Percentiles rank a stretch among this genome's conserved stretches.
phyloP scores from a whole-genome alignment of 2,329 filamentous ascomycete species.

The Nemania bipapillata region DNA sequence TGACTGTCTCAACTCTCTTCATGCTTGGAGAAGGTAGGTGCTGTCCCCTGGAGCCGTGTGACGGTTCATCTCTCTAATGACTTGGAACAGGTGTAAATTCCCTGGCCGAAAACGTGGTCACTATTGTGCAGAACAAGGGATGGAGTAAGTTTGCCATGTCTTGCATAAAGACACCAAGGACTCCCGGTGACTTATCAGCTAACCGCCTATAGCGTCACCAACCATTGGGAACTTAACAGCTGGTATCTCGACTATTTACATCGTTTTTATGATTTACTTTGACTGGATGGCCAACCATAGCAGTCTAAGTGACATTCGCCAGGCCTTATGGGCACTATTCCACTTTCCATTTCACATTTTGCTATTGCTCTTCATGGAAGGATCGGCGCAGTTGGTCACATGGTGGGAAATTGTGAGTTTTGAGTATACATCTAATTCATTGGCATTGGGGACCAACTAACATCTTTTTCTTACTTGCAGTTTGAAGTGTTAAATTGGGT shows the following conservation, averaged over 20 bases:
- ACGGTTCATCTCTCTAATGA: background rate
- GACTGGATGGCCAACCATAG: conserved; percentile 72
- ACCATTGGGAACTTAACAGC: conserved; percentile 56
- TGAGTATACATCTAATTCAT: background rate
- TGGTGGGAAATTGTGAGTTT: conserved; percentile 53
- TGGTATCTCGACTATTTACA: conserved; percentile 54
- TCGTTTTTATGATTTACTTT: conserved; percentile 61
- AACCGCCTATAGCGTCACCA: conserved; percentile 10
- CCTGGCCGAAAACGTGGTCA: conserved; percentile 58
- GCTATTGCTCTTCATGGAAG: conserved; percentile 70
- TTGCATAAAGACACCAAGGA: background rate
- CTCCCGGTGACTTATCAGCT: too few relatives aligned
- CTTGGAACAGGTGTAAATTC: background rate
- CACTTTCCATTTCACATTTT: conserved; percentile 72
- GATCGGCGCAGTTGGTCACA: conserved; percentile 65
- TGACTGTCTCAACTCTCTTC: conserved; percentile 72
- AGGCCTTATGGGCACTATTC: conserved; percentile 65
- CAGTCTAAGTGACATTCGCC: conserved; percentile 64
- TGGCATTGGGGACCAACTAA: background rate
- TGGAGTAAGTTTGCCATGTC: conserved; percentile 34
- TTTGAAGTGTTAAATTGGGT: background rate
- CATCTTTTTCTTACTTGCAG: background rate
- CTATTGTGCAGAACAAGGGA: conserved; percentile 55
- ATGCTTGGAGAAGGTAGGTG: conserved; percentile 48
- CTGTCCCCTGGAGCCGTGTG: conserved; percentile 49